These are phyloP conservation scores for Leptographium galeiforme DNA, from an alignment of 2,329 filamentous ascomycete genomes.

Conservation along the genomic window DNA sequence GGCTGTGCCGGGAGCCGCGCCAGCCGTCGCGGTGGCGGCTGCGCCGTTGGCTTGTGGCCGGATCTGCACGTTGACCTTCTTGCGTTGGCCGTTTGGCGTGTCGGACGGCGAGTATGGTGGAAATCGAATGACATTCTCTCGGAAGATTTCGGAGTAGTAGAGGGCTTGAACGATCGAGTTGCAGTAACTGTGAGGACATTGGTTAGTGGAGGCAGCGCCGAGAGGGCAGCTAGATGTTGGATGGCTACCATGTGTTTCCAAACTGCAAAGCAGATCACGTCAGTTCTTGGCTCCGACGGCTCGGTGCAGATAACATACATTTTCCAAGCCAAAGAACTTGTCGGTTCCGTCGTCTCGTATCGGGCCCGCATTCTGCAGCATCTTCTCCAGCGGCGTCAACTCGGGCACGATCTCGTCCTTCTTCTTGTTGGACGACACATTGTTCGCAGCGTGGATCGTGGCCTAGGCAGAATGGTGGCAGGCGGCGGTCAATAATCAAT, in stretches of 20 bases:
- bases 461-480: conserved; percentile 22
- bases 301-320: conserved; percentile 47
- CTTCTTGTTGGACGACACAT: conserved; percentile 28
- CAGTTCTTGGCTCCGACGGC: conserved; percentile 15
- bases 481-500: conserved; percentile 1
- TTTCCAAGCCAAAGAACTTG: conserved; percentile 97
- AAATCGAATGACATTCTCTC: conserved; percentile 87
- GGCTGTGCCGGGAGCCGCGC: conserved; percentile 13
- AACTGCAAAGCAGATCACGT: conserved; percentile 45
- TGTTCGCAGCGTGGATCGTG: conserved; percentile 28
- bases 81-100: conserved; percentile 45
- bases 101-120: conserved; percentile 60
- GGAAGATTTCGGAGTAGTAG: conserved; percentile 89
- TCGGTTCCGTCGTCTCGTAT: conserved; percentile 81
- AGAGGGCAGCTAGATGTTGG: neutral
- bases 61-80: conserved; percentile 48
- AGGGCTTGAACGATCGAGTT: conserved; percentile 97
- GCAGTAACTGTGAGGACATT: conserved; percentile 56
- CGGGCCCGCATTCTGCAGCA: conserved; percentile 70
- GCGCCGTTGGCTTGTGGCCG: conserved; percentile 38
- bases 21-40: neutral
- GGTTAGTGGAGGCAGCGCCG: neutral
- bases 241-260: conserved; percentile 87
- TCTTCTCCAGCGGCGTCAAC: conserved; percentile 52
- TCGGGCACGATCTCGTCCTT: conserved; percentile 46